Evolutionary conservation across 257 asterid species (phyloP).

Genomic region (Ocimum tenuiflorum): DNA sequence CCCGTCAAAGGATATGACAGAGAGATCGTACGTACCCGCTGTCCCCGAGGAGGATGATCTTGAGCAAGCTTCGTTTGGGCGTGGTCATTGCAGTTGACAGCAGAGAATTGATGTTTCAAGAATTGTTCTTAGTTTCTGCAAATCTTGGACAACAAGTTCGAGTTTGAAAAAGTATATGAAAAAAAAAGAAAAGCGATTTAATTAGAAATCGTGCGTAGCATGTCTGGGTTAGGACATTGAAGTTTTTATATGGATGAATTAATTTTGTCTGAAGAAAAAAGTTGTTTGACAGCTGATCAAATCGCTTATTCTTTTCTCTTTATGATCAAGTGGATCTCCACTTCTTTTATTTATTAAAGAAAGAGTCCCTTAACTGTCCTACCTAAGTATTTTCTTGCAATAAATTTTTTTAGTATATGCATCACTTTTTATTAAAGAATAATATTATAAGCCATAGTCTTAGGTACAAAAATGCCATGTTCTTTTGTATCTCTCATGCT

Average conservation of each 20-base stretch:
- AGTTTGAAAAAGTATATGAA: background rate
- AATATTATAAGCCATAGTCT: no score
- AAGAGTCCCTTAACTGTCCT: no score
- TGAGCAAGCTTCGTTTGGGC: conserved; percentile 58
- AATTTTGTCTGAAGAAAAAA: background rate
- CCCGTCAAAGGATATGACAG: no score
- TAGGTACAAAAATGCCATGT: no score
- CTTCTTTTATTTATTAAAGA: background rate
- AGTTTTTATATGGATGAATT: background rate
- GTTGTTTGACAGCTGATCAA: conserved; percentile 17
- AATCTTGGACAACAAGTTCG: background rate
- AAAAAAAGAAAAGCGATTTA: background rate
- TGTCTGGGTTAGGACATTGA: background rate
- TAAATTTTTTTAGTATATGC: no score
- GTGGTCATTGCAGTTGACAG: conserved; percentile 23
- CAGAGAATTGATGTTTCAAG: background rate
- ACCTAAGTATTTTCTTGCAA: no score
- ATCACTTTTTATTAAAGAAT: no score
- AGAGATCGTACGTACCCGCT: conserved; percentile 50
- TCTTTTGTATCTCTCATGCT: no score
- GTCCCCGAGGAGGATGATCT: conserved; percentile 80
- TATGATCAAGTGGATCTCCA: conserved; percentile 22
- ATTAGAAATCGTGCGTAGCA: conserved; percentile 34
- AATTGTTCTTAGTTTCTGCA: background rate
- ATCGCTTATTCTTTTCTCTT: background rate